Conservation (phyloP, 1,284 basidiomycete genomes). For the Austroboletus niveus region DNA sequence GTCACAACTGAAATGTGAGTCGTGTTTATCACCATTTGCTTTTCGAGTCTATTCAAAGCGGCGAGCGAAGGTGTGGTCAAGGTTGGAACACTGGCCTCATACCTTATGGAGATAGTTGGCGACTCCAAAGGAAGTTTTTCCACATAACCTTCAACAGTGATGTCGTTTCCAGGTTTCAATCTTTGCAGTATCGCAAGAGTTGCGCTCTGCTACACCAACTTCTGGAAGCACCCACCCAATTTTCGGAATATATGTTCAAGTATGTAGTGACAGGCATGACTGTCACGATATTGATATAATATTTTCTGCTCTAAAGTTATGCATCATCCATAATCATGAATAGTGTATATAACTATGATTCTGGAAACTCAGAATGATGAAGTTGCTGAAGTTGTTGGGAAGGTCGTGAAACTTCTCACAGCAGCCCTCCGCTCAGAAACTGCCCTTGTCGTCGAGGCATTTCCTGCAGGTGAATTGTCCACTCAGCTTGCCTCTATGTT, state of each 20-base stretch:
- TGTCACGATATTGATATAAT: not conserved
- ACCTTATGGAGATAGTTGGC: conserved; percentile 3
- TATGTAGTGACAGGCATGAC: not conserved
- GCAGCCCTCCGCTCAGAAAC: not conserved
- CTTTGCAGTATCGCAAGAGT: not conserved
- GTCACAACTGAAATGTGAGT: conserved; percentile 5
- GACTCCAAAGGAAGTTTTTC: conserved; percentile 4
- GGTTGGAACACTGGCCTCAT: not conserved
- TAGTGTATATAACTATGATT: conserved; percentile 9
- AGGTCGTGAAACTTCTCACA: not conserved
- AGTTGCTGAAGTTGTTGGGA: not conserved
- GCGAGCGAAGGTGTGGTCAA: not conserved
- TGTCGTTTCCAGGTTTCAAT: not conserved
- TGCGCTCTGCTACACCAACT: not conserved
- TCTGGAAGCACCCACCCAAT: conserved; percentile 1
- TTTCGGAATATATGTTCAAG: conserved; percentile 2
- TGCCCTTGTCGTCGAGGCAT: not conserved
- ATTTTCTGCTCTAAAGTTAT: not conserved
- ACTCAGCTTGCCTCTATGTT: too few relatives aligned
- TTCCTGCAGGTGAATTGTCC: conserved; percentile 2
- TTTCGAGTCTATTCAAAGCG: not conserved
- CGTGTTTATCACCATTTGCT: too few relatives aligned
- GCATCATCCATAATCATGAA: conserved; percentile 2
- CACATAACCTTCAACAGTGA: not conserved
- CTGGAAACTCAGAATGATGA: conserved; percentile 1